A percentile compares a stretch with the other conserved stretches of the same genome.
phyloP scores from a whole-genome alignment of 257 asterid species.

The Jaltomata sinuosa region DNA sequence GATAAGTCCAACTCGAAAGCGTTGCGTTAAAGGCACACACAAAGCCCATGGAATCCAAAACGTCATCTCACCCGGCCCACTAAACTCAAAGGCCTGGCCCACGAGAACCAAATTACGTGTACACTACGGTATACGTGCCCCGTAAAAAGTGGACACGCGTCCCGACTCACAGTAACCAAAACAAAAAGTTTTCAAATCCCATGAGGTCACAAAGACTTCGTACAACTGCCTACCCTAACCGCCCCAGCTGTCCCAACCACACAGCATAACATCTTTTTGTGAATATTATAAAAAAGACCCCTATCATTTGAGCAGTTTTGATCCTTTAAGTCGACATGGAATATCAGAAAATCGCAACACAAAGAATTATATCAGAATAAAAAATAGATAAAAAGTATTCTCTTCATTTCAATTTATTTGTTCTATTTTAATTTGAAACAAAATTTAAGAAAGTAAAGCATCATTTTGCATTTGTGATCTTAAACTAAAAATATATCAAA shows the following conservation, averaged over 20 bases:
- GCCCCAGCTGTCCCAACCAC: slow-evolving; percentile 63
- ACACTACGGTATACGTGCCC: slow-evolving; percentile 6
- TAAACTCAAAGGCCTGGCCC: not conserved
- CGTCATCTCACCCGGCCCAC: not conserved
- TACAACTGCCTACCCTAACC: slow-evolving; percentile 13
- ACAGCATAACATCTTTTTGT: not conserved
- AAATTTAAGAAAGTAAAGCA: no score
- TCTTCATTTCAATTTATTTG: no score
- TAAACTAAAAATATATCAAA: no score
- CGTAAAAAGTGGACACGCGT: slow-evolving; percentile 24
- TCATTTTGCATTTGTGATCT: no score
- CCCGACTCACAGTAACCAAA: not conserved
- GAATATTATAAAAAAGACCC: not conserved
- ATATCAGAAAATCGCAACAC: no score
- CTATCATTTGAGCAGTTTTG: no score
- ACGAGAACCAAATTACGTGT: slow-evolving; percentile 10
- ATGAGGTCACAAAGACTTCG: not conserved
- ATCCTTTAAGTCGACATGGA: no score
- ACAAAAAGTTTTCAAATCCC: not conserved
- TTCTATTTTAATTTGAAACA: no score
- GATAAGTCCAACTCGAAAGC: not conserved
- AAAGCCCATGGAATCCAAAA: not conserved
- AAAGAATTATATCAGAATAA: no score
- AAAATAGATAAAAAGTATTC: no score
- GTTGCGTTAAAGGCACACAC: not conserved